phyloP scores from a whole-genome alignment of 371 early-diverging fungal species.

The Rhizopus microsporus region DNA sequence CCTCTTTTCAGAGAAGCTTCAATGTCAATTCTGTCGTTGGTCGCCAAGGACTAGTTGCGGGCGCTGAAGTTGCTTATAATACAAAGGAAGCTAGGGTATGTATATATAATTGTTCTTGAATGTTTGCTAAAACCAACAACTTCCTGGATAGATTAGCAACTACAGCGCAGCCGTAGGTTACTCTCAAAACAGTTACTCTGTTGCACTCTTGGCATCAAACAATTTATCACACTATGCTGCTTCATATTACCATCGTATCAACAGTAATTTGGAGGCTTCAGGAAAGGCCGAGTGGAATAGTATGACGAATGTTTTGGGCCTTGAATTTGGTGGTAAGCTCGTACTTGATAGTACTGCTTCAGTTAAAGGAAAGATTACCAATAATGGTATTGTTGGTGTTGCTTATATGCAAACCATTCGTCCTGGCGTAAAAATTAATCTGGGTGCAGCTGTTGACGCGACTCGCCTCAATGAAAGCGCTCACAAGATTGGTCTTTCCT shows the following conservation, averaged over 20 bases:
- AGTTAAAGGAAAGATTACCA: conserved; percentile 95
- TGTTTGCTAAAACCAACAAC: background rate
- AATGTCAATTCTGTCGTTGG: conserved; percentile 55
- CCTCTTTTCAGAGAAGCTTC: conserved; percentile 36
- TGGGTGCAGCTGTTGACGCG: conserved; percentile 90
- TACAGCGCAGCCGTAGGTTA: conserved; percentile 88
- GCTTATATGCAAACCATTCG: conserved; percentile 89
- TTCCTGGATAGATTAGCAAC: conserved; percentile 58
- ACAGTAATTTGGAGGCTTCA: conserved; percentile 84
- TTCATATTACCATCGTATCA: conserved; percentile 86
- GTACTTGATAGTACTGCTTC: conserved; percentile 83
- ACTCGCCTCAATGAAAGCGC: conserved; percentile 86
- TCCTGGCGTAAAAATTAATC: conserved; percentile 89
- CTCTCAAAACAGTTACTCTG: conserved; percentile 81
- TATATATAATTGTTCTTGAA: background rate
- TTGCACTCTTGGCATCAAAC: conserved; percentile 83
- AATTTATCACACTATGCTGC: conserved; percentile 95
- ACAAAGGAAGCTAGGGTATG: conserved; percentile 74
- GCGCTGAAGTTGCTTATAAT: conserved; percentile 93
- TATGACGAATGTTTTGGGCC: conserved; percentile 64
- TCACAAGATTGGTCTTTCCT: conserved; percentile 90
- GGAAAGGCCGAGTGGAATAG: conserved; percentile 88
- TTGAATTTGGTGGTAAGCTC: conserved; percentile 94
- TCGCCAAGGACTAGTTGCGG: conserved; percentile 84
- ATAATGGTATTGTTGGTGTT: conserved; percentile 87